Conservation (phyloP, 257 asterid species). For the Phtheirospermum japonicum region DNA sequence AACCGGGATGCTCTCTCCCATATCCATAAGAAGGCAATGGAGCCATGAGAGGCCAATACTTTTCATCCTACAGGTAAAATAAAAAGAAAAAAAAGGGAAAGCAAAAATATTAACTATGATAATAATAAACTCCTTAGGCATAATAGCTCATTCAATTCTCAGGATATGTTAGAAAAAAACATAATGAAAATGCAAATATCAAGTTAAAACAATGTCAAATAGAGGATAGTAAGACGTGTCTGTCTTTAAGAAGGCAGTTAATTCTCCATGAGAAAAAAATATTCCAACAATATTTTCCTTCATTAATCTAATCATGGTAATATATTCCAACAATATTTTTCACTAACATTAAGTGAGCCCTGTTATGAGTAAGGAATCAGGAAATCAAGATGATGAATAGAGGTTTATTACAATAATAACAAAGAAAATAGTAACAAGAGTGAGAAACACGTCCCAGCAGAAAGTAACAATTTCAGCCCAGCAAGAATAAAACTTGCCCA, state of each 20-base stretch:
- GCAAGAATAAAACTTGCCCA: too few species aligned
- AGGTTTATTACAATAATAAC: too few species aligned
- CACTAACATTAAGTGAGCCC: background rate
- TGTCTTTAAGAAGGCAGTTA: background rate
- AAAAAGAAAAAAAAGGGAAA: conserved; percentile 2
- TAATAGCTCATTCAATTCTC: background rate
- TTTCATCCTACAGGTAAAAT: conserved; percentile 48
- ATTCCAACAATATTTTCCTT: background rate
- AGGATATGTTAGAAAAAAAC: conserved; percentile 2
- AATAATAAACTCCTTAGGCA: background rate
- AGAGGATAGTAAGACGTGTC: background rate
- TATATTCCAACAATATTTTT: background rate
- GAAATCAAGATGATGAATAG: too few species aligned
- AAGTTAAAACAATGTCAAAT: conserved; percentile 4
- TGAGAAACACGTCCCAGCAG: too few species aligned
- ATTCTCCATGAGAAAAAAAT: conserved; percentile 6
- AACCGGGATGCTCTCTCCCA: conserved; percentile 80
- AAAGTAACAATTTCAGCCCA: too few species aligned
- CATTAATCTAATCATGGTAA: background rate
- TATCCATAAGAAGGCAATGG: conserved; percentile 79
- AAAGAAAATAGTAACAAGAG: too few species aligned
- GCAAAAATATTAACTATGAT: conserved; percentile 16
- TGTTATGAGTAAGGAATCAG: too few species aligned
- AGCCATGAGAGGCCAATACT: conserved; percentile 79
- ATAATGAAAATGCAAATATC: conserved; percentile 13